Evolutionary conservation across 306 rosid species (phyloP).

Genomic region (Betula pendula): DNA sequence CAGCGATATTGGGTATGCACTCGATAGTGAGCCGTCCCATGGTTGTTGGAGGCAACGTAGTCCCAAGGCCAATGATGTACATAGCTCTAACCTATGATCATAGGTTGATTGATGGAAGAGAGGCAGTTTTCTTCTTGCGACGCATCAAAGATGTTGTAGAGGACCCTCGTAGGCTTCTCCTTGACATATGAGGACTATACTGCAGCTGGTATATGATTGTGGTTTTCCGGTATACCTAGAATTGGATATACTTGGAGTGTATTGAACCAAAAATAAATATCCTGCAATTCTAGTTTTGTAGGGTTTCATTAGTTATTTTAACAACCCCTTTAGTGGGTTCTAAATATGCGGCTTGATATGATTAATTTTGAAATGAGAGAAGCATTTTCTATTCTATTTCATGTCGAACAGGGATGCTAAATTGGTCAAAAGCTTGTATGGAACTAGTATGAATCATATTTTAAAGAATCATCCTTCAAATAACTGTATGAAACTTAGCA

Average conservation of each 20-base stretch:
- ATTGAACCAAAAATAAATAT: conserved; percentile 22
- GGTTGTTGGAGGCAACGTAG: conserved; percentile 68
- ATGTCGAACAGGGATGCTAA: neutral
- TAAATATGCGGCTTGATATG: conserved; percentile 36
- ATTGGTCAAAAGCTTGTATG: neutral
- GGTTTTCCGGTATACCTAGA: conserved; percentile 9
- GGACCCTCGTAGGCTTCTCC: conserved; percentile 81
- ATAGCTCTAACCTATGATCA: conserved; percentile 83
- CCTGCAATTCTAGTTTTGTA: conserved; percentile 34
- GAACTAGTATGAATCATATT: neutral
- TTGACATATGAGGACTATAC: conserved; percentile 47
- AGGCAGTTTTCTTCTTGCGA: conserved; percentile 82
- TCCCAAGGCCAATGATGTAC: conserved; percentile 81
- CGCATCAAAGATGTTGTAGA: conserved; percentile 76
- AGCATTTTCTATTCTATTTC: neutral
- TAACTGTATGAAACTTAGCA: neutral
- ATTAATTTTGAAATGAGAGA: conserved; percentile 22
- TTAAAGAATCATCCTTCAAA: neutral
- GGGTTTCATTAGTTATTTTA: conserved; percentile 13
- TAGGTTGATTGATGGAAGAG: conserved; percentile 85
- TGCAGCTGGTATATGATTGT: conserved; percentile 12
- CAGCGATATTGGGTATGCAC: conserved; percentile 88
- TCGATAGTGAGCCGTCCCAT: conserved; percentile 70
- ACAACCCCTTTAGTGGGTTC: conserved; percentile 27
- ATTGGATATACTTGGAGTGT: neutral